Evolutionary conservation across 176 grass and related monocot genomes (phyloP).

Genomic region (Rhynchospora pubera): DNA sequence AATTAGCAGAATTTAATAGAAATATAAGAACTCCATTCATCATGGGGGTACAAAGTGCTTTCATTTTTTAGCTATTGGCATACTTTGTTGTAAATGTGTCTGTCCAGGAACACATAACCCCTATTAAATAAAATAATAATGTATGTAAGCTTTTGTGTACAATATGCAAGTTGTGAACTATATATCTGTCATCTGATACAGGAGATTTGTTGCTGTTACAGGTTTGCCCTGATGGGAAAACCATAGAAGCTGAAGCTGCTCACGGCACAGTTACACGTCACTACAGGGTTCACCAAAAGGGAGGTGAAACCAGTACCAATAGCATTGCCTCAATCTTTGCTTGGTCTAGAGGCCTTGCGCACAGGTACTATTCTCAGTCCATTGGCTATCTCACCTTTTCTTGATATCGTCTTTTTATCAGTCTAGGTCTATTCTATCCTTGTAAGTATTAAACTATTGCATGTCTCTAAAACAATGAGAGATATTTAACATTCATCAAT

Average conservation of each 20-base stretch:
- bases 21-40: neutral
- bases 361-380: conserved; percentile 45
- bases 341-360: conserved; percentile 87
- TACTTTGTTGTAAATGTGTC: neutral
- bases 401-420: conserved; percentile 17
- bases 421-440: neutral
- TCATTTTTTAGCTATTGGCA: neutral
- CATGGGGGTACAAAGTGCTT: neutral
- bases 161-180: too few species aligned
- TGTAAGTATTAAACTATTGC: neutral
- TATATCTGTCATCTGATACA: too few species aligned
- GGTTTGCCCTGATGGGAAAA: conserved; percentile 97
- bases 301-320: conserved; percentile 97
- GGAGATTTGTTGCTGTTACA: conserved; percentile 17
- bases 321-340: conserved; percentile 99
- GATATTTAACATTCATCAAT: neutral
- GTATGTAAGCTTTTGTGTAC: too few species aligned
- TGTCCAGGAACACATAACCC: neutral
- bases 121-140: neutral
- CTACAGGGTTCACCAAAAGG: conserved; percentile 91
- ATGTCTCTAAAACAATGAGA: neutral
- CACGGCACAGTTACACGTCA: conserved; percentile 96
- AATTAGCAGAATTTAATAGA: neutral
- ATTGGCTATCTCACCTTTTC: neutral
- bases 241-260: conserved; percentile 97